Base-by-base conservation (phyloP, 106 monocot genomes). In the Dioscorea zingiberensis region DNA sequence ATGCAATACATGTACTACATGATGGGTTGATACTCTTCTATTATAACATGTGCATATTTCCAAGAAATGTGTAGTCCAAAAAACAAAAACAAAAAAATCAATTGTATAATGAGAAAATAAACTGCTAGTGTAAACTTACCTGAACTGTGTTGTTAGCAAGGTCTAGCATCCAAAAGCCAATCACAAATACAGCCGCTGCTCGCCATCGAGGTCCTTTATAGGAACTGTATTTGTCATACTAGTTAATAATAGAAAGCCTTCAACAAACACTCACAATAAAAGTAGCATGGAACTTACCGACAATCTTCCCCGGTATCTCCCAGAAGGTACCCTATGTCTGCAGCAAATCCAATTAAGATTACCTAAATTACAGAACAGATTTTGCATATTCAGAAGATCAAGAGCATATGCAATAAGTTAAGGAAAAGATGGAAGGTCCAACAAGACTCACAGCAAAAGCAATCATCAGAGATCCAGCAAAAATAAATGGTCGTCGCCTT, bases 141-240 rank as follows among this genome's bases (percentile, higher is more conserved):
- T 98, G 97, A 44, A 93, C 89, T 78, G 98, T 89, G 70, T 98
- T 98, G 60, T 98, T 98, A 55, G 93, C 98, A 71, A 98, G 89
- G 75, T 98, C 98, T 54, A 93, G 80, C 92, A 98, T 86, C 98
- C 98, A 98, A 76, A 98, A 98, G 30, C 98, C 88, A 63, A 93
- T 49, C 16, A 98, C 66, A 76, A 98, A 98, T 47, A 98, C 70
- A 72, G 57, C 79, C 69, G 81, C 85, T 63, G 98, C 98, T 72
- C 93, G 74, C 72, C 73, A 87, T 71, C 93, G 71, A 63, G 98
- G 69, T 55, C 93, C 89, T 74, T 83, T 89, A 74, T 93, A 99
- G 32, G 46, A 65, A 53, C 97, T 98, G 84, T n/a, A 67, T 54
- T 68, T 7, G 4, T 32, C 24, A 12, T 8, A 18, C 18, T 4